Conservation (phyloP, 306 rosid species). For the Sphenostylis stenocarpa region DNA sequence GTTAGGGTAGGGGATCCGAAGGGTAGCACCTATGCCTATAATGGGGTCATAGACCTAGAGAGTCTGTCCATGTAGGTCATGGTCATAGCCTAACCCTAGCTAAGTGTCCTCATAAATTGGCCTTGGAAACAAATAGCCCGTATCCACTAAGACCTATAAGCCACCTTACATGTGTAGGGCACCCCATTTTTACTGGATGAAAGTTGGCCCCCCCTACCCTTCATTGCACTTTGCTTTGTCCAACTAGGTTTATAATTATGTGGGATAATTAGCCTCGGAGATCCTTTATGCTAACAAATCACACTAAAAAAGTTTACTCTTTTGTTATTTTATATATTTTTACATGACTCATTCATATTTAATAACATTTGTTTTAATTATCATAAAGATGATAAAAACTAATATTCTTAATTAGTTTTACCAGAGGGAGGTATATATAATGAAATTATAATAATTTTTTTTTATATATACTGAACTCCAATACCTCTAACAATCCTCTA, state of each 20-base stretch:
- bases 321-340: no score
- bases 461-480: no score
- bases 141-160: constrained; percentile 7
- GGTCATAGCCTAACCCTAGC: constrained; percentile 38
- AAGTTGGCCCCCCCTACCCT: constrained; percentile 16
- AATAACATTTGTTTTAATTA: no score
- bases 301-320: no score
- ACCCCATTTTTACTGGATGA: not conserved
- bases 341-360: no score
- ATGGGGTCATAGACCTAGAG: constrained; percentile 17
- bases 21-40: not conserved
- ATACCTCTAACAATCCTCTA: no score
- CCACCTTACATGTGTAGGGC: not conserved
- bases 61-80: constrained; percentile 34
- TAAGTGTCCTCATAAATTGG: constrained; percentile 26
- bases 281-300: not conserved
- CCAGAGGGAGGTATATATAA: no score
- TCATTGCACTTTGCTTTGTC: not conserved
- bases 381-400: no score
- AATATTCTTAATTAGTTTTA: no score
- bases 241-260: constrained; percentile 24
- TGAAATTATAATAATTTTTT: no score
- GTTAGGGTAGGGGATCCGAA: constrained; percentile 22
- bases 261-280: not conserved
- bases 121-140: constrained; percentile 26